A percentile compares a stretch with the other conserved stretches of the same genome.
phyloP scores from a whole-genome alignment of 768 basidiomycete genomes.

The Kwoniella dejecticola region DNA sequence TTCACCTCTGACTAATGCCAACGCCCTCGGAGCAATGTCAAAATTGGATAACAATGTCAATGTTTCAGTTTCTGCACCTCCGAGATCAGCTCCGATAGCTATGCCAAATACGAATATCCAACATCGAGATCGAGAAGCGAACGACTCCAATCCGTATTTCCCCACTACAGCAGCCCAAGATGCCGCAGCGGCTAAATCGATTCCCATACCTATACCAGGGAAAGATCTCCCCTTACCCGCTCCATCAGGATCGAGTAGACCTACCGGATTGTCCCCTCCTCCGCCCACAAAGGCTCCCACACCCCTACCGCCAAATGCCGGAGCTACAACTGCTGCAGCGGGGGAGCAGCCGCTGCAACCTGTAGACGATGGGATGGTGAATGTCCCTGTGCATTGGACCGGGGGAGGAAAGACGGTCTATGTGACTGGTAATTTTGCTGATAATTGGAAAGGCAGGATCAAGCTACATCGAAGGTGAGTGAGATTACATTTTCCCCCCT shows the following conservation, averaged over 20 bases:
- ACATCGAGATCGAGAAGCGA: not conserved
- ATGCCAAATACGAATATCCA: constrained; percentile 22
- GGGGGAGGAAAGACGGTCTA: constrained; percentile 56
- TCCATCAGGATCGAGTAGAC: not conserved
- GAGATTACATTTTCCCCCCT: too few species aligned
- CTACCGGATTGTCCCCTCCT: constrained; percentile 17
- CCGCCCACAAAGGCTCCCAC: constrained; percentile 33
- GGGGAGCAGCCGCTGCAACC: not conserved
- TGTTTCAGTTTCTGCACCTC: not conserved
- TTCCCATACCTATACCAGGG: constrained; percentile 29
- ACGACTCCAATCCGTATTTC: constrained; percentile 46
- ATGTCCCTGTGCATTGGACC: constrained; percentile 55
- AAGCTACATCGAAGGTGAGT: constrained; percentile 55
- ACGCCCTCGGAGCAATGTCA: constrained; percentile 37
- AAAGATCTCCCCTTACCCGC: constrained; percentile 12
- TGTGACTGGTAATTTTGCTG: constrained; percentile 56
- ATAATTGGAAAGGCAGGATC: constrained; percentile 55
- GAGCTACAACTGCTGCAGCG: constrained; percentile 5
- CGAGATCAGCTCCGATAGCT: constrained; percentile 14
- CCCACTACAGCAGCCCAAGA: constrained; percentile 30
- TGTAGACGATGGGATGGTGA: constrained; percentile 43
- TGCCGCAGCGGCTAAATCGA: constrained; percentile 13
- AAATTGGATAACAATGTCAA: constrained; percentile 24
- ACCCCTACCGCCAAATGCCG: constrained; percentile 11
- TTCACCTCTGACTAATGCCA: constrained; percentile 32